phyloP scores from a whole-genome alignment of 1,284 basidiomycete species.

The Trametes versicolor region DNA sequence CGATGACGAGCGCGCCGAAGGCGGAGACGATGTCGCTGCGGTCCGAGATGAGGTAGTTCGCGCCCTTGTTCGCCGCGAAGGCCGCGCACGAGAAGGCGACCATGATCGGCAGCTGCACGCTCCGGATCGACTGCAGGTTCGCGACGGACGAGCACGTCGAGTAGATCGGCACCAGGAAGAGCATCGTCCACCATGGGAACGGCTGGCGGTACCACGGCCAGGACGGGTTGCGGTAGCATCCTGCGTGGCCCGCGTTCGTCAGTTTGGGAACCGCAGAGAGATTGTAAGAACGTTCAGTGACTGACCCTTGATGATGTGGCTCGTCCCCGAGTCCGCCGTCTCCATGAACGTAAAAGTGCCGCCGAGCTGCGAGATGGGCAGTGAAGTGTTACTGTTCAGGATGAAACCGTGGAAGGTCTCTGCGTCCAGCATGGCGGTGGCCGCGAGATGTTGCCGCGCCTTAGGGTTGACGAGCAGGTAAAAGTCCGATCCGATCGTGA shows the following conservation, averaged over 20 bases:
- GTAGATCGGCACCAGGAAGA: conserved; percentile 84
- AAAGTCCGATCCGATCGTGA: conserved; percentile 88
- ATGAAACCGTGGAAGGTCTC: conserved; percentile 70
- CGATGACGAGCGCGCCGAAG: conserved; percentile 85
- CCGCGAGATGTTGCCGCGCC: conserved; percentile 61
- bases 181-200: conserved; percentile 80
- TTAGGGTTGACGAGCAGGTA: conserved; percentile 79
- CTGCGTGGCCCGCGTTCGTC: conserved; percentile 45
- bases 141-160: conserved; percentile 80
- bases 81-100: conserved; percentile 80
- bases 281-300: conserved; percentile 1
- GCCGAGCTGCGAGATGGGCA: conserved; percentile 54
- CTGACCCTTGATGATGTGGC: conserved; percentile 61
- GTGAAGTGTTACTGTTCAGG: conserved; percentile 61
- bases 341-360: conserved; percentile 74
- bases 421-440: conserved; percentile 49
- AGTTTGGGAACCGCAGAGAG: neutral
- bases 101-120: conserved; percentile 81
- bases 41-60: conserved; percentile 50
- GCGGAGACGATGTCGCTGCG: conserved; percentile 70
- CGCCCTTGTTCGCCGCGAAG: conserved; percentile 71
- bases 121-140: conserved; percentile 78
- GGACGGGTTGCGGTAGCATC: conserved; percentile 74
- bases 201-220: conserved; percentile 84
- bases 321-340: conserved; percentile 38